Conservation (phyloP, 352 stramenopile species). For the Pythium chondricola region DNA sequence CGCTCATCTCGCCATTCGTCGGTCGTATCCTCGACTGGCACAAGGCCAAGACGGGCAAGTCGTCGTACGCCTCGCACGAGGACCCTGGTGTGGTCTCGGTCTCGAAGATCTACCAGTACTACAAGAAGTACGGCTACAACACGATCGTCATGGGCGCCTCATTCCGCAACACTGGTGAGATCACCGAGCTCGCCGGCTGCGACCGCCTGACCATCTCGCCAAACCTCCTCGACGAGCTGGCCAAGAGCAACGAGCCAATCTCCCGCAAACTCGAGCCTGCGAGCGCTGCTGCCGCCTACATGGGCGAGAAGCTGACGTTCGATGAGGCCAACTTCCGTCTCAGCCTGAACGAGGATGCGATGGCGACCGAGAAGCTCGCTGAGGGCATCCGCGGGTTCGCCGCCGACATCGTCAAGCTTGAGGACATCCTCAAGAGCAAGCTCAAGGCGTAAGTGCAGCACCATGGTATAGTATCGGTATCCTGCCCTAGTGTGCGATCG, state of each 20-base stretch:
- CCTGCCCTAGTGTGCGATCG: too few species aligned
- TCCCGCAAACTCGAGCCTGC: constrained; percentile 83
- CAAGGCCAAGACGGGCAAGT: constrained; percentile 91
- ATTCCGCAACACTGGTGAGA: constrained; percentile 96
- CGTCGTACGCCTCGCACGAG: constrained; percentile 89
- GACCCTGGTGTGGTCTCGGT: constrained; percentile 97
- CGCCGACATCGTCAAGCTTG: constrained; percentile 97
- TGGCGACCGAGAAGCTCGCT: constrained; percentile 96
- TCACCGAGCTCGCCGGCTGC: constrained; percentile 94
- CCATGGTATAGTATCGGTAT: too few species aligned
- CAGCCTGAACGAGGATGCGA: constrained; percentile 97
- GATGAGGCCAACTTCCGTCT: constrained; percentile 96
- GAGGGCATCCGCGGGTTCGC: constrained; percentile 97
- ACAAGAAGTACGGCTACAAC: constrained; percentile 97
- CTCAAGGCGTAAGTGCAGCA: constrained; percentile 67
- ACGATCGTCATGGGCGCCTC: constrained; percentile 95
- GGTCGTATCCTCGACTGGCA: constrained; percentile 98
- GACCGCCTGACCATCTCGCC: constrained; percentile 98
- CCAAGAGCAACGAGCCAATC: constrained; percentile 62
- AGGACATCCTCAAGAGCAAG: constrained; percentile 96
- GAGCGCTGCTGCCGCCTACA: constrained; percentile 60
- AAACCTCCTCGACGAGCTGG: constrained; percentile 91
- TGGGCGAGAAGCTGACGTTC: constrained; percentile 73
- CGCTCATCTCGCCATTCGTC: constrained; percentile 95
- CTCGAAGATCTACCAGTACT: constrained; percentile 97